A percentile compares a stretch with the other conserved stretches of the same genome.
phyloP scores from a whole-genome alignment of 2,329 filamentous ascomycete species.

The Xylaria sp. region DNA sequence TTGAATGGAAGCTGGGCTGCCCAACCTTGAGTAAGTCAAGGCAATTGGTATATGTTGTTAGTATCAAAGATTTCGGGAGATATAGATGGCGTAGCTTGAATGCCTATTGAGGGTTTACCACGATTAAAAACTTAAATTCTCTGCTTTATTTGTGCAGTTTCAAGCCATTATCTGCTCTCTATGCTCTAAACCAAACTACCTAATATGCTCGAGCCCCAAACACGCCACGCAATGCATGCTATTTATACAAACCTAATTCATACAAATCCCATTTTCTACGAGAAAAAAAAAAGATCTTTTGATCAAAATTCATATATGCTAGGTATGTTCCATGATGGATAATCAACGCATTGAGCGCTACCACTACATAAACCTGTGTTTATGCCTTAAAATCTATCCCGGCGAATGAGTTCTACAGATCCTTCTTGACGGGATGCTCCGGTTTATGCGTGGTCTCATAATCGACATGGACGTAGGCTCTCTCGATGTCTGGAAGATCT shows the following conservation, averaged over 20 bases:
- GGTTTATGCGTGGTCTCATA: constrained; percentile 97
- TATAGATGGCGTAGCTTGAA: background rate
- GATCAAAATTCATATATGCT: background rate
- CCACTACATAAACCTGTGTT: background rate
- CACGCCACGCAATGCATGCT: background rate
- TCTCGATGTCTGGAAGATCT: constrained; percentile 88
- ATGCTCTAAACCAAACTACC: background rate
- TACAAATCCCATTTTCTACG: background rate
- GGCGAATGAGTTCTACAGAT: constrained; percentile 55
- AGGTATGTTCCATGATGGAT: background rate
- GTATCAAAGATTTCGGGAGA: background rate
- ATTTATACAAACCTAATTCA: background rate
- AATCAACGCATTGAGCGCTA: background rate
- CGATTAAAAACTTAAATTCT: background rate
- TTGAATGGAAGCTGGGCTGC: background rate
- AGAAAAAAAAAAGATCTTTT: no score
- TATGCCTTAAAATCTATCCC: background rate
- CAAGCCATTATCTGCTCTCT: background rate
- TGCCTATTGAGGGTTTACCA: background rate
- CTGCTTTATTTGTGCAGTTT: background rate
- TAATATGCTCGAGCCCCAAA: background rate
- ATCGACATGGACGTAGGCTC: constrained; percentile 96
- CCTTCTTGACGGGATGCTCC: constrained; percentile 76
- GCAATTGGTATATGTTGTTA: background rate
- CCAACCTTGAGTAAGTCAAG: background rate